Conservation (phyloP, 2,329 filamentous ascomycete species). For the Sporothrix phasma region DNA sequence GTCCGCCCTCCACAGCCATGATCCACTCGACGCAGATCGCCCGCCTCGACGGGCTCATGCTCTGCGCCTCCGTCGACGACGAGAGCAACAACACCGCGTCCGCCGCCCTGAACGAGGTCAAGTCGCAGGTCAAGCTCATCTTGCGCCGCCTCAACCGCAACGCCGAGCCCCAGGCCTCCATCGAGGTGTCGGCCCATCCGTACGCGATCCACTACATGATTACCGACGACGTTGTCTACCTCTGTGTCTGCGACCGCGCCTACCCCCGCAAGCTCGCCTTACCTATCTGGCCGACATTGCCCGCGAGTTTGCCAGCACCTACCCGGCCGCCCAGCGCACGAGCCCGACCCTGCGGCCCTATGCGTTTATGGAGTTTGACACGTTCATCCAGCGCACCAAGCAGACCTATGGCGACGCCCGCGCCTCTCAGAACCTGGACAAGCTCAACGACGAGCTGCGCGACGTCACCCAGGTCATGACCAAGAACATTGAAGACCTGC, state of each 20-base stretch:
- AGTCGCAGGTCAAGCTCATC: slow-evolving; percentile 82
- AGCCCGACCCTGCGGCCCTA: slow-evolving; percentile 73
- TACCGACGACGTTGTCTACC: slow-evolving; percentile 74
- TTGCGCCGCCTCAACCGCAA: slow-evolving; percentile 81
- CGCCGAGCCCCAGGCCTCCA: slow-evolving; percentile 81
- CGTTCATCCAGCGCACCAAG: slow-evolving; percentile 87
- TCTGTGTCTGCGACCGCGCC: slow-evolving; percentile 84
- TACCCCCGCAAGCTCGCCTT: slow-evolving; percentile 98
- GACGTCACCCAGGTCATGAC: slow-evolving; percentile 99
- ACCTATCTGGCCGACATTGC: slow-evolving; percentile 92
- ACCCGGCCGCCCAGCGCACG: slow-evolving; percentile 64
- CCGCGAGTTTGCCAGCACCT: slow-evolving; percentile 81
- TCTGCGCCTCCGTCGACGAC: slow-evolving; percentile 91
- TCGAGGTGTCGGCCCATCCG: slow-evolving; percentile 58
- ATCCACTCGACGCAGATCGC: slow-evolving; percentile 91
- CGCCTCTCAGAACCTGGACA: slow-evolving; percentile 84
- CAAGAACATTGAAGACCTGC: slow-evolving; percentile 96
- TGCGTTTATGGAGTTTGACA: slow-evolving; percentile 96
- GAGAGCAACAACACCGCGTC: slow-evolving; percentile 67
- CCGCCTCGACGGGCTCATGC: slow-evolving; percentile 85
- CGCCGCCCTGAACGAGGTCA: slow-evolving; percentile 72
- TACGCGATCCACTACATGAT: slow-evolving; percentile 87
- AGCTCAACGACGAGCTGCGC: slow-evolving; percentile 91
- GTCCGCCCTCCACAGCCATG: slow-evolving; percentile 43
- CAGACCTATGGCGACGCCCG: slow-evolving; percentile 89